These are phyloP conservation scores for Graphiopsis chlorocephala DNA, from an alignment of 2,329 filamentous ascomycete genomes.

Conservation along the genomic window DNA sequence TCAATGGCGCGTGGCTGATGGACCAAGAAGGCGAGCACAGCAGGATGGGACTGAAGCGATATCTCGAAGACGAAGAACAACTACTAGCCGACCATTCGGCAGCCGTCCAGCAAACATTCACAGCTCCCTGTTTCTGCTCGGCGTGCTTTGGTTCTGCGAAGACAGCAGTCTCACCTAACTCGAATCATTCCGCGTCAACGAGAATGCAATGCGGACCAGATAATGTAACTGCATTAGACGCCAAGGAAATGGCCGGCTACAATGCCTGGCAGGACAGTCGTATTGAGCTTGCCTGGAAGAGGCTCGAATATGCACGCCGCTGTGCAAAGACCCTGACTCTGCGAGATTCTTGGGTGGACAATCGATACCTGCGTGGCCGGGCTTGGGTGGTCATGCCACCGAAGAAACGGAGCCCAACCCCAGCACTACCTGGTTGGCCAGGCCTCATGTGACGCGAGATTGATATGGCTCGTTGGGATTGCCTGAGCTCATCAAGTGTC, in stretches of 20 bases:
- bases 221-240: not conserved
- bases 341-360: constrained; percentile 1
- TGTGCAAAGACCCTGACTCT: constrained; percentile 4
- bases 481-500: not conserved
- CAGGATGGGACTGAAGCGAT: constrained; percentile 1
- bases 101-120: not conserved
- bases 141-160: constrained; percentile 1
- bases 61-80: constrained; percentile 1
- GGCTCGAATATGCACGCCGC: constrained; percentile 4
- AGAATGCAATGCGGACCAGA: not conserved
- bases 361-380: constrained; percentile 4
- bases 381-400: not conserved
- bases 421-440: not conserved
- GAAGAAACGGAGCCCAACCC: not conserved
- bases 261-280: constrained; percentile 1
- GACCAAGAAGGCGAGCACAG: constrained; percentile 3
- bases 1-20: constrained; percentile 1
- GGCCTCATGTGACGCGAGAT: not conserved
- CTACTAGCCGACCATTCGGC: not conserved
- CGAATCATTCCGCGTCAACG: not conserved
- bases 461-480: not conserved
- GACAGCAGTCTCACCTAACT: not conserved
- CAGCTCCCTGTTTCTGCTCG: constrained; percentile 4
- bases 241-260: not conserved
- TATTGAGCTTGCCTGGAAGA: not conserved